Evolutionary conservation across 139 green algal species (phyloP), one percentile per base, ranked within the genome.

Genomic region (Haematococcus sp.): DNA sequence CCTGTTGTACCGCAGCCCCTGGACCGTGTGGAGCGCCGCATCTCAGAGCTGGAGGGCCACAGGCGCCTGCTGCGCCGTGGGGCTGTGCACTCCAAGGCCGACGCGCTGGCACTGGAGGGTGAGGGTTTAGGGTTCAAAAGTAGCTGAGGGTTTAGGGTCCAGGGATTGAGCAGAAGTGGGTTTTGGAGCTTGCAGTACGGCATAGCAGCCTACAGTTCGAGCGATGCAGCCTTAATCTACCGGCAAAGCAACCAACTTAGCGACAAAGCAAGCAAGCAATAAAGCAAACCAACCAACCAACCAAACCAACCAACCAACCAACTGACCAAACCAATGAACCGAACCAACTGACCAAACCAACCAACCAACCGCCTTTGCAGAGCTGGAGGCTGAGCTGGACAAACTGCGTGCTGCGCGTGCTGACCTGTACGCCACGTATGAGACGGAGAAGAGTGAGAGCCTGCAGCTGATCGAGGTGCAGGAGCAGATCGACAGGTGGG

Each of bases 41-140:
- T 81, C 64, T 23, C 13, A 25, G 74, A 83, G 60, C 80, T 97
- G 58, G 89, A 98, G 81, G 92, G 89, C 80, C 94, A 98, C 83
- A 80, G 86, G 27, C 84, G 97, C 71, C 87, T 84, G 64, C 71
- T 88, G 73, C 63, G 69, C 13, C 66, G 66, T 44, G 40, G 46
- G 9, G 66, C 66, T 4, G 40, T 19, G 19, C 19, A 33, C 44
- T 61, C 40, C 44, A 44, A 27, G 11, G n/a, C 66, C 4, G 66
- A 72, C 27, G 66, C 46, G 27, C 66, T 72, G 4, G 34, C 66
- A 13, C 71, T 77, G 46, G 60, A 54, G 46, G 70, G 70, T 76
- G 54, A 3, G 34, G 22, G 27, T 43, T 4, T 49, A 19, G 40
- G 40, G 40, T 49, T 7, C 40, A 49, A 11, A 7, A 49, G 40